A percentile compares a stretch with the other conserved stretches of the same genome.
Conservation (phyloP, 352 stramenopile species). For the Phytophthora macrochlamydospora region DNA sequence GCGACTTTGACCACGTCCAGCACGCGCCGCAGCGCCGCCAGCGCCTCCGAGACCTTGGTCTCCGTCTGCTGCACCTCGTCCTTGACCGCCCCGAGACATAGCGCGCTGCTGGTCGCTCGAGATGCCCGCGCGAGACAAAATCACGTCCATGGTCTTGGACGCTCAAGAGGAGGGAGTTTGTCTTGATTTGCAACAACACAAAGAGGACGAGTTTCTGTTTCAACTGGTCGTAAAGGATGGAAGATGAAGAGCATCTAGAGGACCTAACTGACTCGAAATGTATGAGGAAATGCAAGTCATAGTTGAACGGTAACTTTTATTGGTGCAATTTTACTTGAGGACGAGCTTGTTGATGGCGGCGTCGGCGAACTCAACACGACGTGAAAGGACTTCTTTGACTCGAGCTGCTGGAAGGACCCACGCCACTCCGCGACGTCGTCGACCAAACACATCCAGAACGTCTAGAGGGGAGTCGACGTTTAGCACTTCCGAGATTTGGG, state of each 20-base stretch:
- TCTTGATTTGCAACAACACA: neutral
- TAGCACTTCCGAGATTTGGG: conserved; percentile 74
- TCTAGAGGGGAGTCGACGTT: conserved; percentile 76
- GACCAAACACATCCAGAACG: conserved; percentile 77
- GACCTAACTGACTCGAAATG: conserved; percentile 1
- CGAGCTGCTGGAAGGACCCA: conserved; percentile 73
- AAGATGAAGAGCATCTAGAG: neutral
- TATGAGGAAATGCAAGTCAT: no score
- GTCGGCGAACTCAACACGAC: conserved; percentile 81
- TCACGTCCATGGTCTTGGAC: neutral
- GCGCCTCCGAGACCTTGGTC: conserved; percentile 8
- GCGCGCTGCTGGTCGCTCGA: conserved; percentile 11
- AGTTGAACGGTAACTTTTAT: neutral
- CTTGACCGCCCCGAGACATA: conserved; percentile 14
- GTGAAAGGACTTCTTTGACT: conserved; percentile 77
- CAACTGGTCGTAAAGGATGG: neutral
- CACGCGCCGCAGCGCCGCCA: conserved; percentile 12
- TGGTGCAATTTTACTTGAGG: conserved; percentile 31
- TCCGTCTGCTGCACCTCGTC: conserved; percentile 16
- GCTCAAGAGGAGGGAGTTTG: neutral
- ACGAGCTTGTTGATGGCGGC: conserved; percentile 67
- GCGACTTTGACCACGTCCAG: conserved; percentile 16
- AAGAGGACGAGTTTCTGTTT: neutral
- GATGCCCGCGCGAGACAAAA: conserved; percentile 15
- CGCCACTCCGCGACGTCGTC: conserved; percentile 59